Evolutionary conservation across 1,139 yeast genomes (phyloP).

Genomic region (Suhomyces guaymorum): DNA sequence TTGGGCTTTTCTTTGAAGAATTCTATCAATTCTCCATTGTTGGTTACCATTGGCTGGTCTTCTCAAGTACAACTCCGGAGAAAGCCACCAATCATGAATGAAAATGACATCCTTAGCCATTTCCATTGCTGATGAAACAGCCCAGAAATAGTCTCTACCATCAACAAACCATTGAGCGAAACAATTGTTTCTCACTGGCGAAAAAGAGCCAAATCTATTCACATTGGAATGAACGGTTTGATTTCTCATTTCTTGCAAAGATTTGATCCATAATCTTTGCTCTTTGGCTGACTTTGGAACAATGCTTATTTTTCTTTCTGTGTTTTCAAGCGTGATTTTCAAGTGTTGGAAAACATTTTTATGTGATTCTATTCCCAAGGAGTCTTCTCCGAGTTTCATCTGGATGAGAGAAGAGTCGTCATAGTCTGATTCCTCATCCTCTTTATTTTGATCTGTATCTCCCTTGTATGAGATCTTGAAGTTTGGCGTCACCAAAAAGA

Average conservation of each 20-base stretch:
- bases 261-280: constrained; percentile 72
- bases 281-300: constrained; percentile 73
- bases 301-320: constrained; percentile 74
- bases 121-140: constrained; percentile 85
- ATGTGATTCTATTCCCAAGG: constrained; percentile 23
- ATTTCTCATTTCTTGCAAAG: constrained; percentile 69
- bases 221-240: constrained; percentile 69
- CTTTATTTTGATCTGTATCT: constrained; percentile 29
- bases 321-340: constrained; percentile 70
- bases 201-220: constrained; percentile 85
- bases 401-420: constrained; percentile 41
- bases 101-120: constrained; percentile 94
- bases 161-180: constrained; percentile 98
- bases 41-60: constrained; percentile 96
- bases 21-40: constrained; percentile 87
- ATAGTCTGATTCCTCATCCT: constrained; percentile 48
- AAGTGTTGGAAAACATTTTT: constrained; percentile 42
- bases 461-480: constrained; percentile 61
- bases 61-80: constrained; percentile 89
- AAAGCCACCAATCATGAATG: constrained; percentile 98
- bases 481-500: constrained; percentile 74
- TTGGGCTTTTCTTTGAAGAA: constrained; percentile 85
- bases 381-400: constrained; percentile 25
- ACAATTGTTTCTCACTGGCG: constrained; percentile 82
- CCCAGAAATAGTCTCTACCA: constrained; percentile 96